A percentile compares a stretch with the other conserved stretches of the same genome.
Evolutionary conservation across 805 yeast genomes (phyloP).

Genomic region (Saccharomyces jurei): DNA sequence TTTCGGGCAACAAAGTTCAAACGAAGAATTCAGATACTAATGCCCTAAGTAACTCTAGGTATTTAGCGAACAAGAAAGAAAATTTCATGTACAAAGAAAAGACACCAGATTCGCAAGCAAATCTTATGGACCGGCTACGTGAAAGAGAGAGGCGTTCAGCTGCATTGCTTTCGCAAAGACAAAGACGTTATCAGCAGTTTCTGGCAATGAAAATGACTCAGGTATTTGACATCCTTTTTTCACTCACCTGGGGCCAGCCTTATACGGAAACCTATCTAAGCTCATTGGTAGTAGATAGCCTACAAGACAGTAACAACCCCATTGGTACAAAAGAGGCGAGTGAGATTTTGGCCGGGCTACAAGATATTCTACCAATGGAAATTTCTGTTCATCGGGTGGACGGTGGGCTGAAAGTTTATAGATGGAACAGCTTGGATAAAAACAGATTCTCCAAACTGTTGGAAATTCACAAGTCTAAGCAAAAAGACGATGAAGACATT

Average conservation of each 20-base stretch:
- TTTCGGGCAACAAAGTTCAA: neutral
- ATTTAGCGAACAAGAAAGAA: slow-evolving; percentile 17
- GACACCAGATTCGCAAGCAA: slow-evolving; percentile 16
- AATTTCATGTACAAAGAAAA: slow-evolving; percentile 12
- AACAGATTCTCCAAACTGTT: slow-evolving; percentile 2
- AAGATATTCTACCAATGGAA: slow-evolving; percentile 9
- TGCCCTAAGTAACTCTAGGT: slow-evolving; percentile 4
- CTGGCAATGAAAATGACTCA: slow-evolving; percentile 25
- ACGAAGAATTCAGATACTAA: neutral
- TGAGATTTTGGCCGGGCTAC: slow-evolving; percentile 19
- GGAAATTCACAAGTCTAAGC: neutral
- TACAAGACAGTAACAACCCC: slow-evolving; percentile 29
- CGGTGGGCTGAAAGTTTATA: slow-evolving; percentile 25
- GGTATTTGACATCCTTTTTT: slow-evolving; percentile 21
- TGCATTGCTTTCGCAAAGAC: slow-evolving; percentile 21
- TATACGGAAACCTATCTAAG: slow-evolving; percentile 24
- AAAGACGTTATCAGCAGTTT: slow-evolving; percentile 22
- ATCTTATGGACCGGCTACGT: slow-evolving; percentile 22
- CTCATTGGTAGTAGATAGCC: slow-evolving; percentile 24
- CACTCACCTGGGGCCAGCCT: slow-evolving; percentile 19
- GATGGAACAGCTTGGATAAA: slow-evolving; percentile 21
- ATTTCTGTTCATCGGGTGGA: slow-evolving; percentile 17
- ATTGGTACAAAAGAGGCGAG: slow-evolving; percentile 23
- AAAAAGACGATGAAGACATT: neutral
- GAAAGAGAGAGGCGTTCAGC: slow-evolving; percentile 24